These are phyloP conservation scores for Macrolepiota fuliginosa DNA, from an alignment of 768 basidiomycete species.

Conservation along the genomic window DNA sequence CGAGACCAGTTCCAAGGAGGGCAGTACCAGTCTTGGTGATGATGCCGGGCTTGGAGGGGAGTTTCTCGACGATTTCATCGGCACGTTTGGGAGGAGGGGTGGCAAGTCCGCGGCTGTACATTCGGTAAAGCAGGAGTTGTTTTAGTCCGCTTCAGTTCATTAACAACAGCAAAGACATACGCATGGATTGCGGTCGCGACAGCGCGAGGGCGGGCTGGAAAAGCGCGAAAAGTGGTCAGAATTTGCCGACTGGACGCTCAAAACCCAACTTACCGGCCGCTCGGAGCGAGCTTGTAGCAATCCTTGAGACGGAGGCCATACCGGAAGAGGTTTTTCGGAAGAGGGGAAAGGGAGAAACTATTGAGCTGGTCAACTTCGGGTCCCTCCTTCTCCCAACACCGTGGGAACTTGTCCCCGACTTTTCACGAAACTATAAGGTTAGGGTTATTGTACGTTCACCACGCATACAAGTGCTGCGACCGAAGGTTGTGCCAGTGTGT, in stretches of 20 bases:
- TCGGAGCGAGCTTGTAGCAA: conserved; percentile 63
- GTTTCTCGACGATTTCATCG: conserved; percentile 83
- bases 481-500: background rate
- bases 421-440: conserved; percentile 35
- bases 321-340: conserved; percentile 20
- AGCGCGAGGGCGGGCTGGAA: conserved; percentile 53
- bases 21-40: conserved; percentile 95
- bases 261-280: conserved; percentile 45
- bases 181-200: conserved; percentile 43
- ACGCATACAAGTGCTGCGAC: background rate
- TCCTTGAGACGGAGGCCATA: conserved; percentile 64
- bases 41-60: conserved; percentile 81
- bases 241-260: background rate
- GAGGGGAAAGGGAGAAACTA: conserved; percentile 23
- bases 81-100: conserved; percentile 82
- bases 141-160: conserved; percentile 10
- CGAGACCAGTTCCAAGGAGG: conserved; percentile 83
- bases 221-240: background rate
- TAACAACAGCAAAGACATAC: conserved; percentile 38
- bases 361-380: conserved; percentile 24
- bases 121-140: conserved; percentile 13
- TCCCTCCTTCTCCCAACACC: conserved; percentile 22
- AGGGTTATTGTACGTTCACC: conserved; percentile 19
- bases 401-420: conserved; percentile 39
- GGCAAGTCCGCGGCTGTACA: conserved; percentile 62